Conservation (phyloP, 371 early-diverging fungal genomes). For the Mortierella sp. region DNA sequence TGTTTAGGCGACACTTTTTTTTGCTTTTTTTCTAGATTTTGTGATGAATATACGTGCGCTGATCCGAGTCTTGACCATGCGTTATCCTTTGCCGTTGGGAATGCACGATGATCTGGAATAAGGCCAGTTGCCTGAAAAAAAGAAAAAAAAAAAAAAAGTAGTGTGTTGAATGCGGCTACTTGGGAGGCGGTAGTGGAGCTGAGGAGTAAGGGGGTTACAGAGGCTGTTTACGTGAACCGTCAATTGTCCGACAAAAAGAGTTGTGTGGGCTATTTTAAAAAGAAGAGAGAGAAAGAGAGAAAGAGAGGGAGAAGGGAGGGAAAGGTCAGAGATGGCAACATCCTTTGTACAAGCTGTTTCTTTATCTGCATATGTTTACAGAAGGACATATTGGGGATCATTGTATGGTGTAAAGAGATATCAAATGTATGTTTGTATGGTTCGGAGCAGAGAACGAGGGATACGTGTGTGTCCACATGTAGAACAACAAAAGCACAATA, state of each 20-base stretch:
- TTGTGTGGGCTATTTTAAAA: not conserved
- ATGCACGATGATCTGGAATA: slow-evolving; percentile 2
- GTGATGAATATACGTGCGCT: slow-evolving; percentile 23
- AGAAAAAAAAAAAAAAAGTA: not conserved
- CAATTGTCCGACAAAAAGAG: not conserved
- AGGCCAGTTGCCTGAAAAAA: not conserved
- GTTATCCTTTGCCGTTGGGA: slow-evolving; percentile 20
- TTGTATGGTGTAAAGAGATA: no score
- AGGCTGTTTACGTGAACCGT: no score
- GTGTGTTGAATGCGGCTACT: not conserved
- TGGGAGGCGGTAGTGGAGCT: not conserved
- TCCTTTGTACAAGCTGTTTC: no score
- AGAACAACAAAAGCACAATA: no score
- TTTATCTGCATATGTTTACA: no score
- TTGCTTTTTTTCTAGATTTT: slow-evolving; percentile 41
- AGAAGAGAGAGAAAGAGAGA: not conserved
- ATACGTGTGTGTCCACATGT: no score
- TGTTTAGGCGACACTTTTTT: slow-evolving; percentile 25
- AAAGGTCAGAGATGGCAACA: no score
- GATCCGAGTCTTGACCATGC: slow-evolving; percentile 47
- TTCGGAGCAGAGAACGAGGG: no score
- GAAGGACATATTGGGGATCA: no score
- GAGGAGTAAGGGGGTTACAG: not conserved
- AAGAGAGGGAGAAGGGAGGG: no score
- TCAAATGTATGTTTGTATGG: no score